Base-by-base conservation (phyloP, 129 eudicot genomes). In the Dittrichia graveolens region DNA sequence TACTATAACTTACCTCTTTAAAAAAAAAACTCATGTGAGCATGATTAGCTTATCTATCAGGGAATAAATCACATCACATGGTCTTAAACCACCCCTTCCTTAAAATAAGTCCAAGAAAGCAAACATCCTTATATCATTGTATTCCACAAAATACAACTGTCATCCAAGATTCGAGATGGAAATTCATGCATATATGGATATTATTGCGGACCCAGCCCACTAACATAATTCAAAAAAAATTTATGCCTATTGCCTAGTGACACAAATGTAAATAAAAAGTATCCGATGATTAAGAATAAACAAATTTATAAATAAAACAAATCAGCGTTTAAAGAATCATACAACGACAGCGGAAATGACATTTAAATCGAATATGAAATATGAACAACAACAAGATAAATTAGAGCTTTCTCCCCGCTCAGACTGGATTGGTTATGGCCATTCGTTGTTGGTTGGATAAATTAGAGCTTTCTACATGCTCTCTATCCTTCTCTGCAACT, bases 21-120 rank as follows among this genome's bases (percentile, higher is more conserved):
- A 12, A 12, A 10, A 12, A 12, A 37, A 5, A 35, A 4, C 11
- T 57, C 41, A 61, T 61, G 48, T 39, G 48, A 39, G 48, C n/a
- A n/a, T 61, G 46, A 37, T 60, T 38, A 55, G 37, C 10, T 44
- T 15, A 35, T 35, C 2, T 11, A 57, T 31, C 46, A 61, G n/a
- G n/a, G 16, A 61, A 40, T 61, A 61, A 15, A 61, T 61, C 67
- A 61, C 18, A 61, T 39, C 67, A 61, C 67, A 39, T 61, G 67
- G 35, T 39, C 35, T 59, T 59, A 31, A 60, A 37, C 6, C 4
- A 35, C 9, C 44, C 65, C n/a, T 3, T 5, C 65, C n/a, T 3
- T 5, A 0, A 8, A 6, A 50, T 13, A 54, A 14, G 14, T 18
- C 39, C 46, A 60, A 37, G 46, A 37, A 13, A 38, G 45, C 66